Conservation (phyloP, 164 flowering plant genomes). For the Aristolochia contorta region DNA sequence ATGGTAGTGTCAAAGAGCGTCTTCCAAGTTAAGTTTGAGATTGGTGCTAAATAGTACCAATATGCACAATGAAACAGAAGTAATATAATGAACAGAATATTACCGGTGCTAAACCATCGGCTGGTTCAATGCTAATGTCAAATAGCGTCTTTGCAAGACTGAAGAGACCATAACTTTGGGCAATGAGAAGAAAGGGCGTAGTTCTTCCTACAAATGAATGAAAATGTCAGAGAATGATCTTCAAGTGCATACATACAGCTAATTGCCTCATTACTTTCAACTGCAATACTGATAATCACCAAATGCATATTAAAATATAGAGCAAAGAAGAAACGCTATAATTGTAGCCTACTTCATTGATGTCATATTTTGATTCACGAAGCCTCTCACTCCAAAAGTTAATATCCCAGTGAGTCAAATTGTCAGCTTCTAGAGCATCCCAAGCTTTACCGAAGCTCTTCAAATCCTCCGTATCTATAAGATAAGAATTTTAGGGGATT, state of each 20-base stretch:
- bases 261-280: too few relatives aligned
- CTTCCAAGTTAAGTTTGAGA: too few relatives aligned
- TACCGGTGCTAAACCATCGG: conserved; percentile 94
- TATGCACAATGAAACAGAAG: too few relatives aligned
- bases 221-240: neutral
- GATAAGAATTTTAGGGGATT: neutral
- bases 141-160: conserved; percentile 77
- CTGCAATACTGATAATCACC: neutral
- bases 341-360: conserved; percentile 58
- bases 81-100: too few relatives aligned
- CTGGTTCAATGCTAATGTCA: conserved; percentile 68
- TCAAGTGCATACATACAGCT: neutral
- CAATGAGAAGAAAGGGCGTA: conserved; percentile 90
- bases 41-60: too few relatives aligned
- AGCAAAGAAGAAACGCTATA: too few relatives aligned
- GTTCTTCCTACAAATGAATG: conserved; percentile 57
- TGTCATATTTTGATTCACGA: conserved; percentile 89
- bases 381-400: conserved; percentile 97
- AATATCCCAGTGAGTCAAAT: conserved; percentile 79
- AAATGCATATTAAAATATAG: neutral
- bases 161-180: conserved; percentile 96
- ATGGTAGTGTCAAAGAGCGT: too few relatives aligned
- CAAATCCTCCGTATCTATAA: conserved; percentile 78
- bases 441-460: conserved; percentile 50
- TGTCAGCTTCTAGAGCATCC: conserved; percentile 75